Base-by-base conservation (phyloP, 2,329 filamentous ascomycete species). In the Xylariaceae sp. region DNA sequence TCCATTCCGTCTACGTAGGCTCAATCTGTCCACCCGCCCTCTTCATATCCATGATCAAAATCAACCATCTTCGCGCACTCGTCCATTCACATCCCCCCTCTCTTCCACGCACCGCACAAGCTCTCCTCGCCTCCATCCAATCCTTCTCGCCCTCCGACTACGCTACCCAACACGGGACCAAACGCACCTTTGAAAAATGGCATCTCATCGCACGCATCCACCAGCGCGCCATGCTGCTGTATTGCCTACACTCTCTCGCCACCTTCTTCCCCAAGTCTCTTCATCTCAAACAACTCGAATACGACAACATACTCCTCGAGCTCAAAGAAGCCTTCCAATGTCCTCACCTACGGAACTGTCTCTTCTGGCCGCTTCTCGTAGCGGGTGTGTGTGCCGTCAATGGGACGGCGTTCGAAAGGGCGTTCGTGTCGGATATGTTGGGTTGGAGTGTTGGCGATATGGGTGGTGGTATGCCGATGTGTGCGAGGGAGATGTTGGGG, bases 351-450 rank as follows among this genome's bases (percentile, higher is more conserved):
- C 66, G 64, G 37, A 62, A 61, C 53, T 69, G 65, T 37, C 56
- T 72, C 41, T 58, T 73, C 47, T 75, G 73, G 73, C 68, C 70
- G 6, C 64, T 74, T 7, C 61, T 73, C 0, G 68, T 75, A 5
- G 69, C 72, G 4, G 73, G 73, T 2, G 64, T 67, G 18, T 60
- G 67, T 39, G 70, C 73, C 2, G 64, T 59, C 9, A 50, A 62
- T 45, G 68, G 66, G 2, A 59, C 56, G 10, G 44, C 57, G 8
- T 64, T 52, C 0, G 67, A 71, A 59, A 68, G 68, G 34, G 54
- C 55, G 0, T 74, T 73, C 56, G 54, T 75, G 3, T 56, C 58
- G 13, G 59, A 69, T 15, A 41, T 64, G 35, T 59, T 74, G 10
- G 41, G 39, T 6, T 64, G 64, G 18, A 53, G 72, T 56, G 69